Conservation (phyloP, 169 alveolate genomes). For the Cyclospora cayetanensis region DNA sequence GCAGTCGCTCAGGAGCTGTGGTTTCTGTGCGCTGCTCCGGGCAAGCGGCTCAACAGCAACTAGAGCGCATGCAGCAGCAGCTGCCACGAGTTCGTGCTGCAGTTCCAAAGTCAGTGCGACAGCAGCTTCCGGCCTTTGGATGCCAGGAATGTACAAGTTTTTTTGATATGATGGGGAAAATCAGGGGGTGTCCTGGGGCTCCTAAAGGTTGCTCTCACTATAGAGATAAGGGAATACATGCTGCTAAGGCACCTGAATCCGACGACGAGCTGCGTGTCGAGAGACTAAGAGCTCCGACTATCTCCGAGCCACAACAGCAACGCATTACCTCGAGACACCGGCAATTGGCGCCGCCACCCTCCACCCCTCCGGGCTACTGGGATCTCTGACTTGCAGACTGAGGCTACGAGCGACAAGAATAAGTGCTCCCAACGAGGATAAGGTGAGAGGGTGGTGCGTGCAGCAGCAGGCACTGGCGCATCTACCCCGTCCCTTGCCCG, state of each 20-base stretch:
- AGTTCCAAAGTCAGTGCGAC: not conserved
- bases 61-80: not conserved
- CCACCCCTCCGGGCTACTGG: constrained; percentile 11
- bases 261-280: not conserved
- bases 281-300: not conserved
- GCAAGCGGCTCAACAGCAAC: constrained; percentile 16
- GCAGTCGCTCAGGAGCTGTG: not conserved
- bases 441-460: too few species aligned
- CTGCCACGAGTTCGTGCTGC: constrained; percentile 19
- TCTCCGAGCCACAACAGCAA: not conserved
- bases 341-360: not conserved
- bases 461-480: too few species aligned
- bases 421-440: too few species aligned
- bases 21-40: constrained; percentile 12
- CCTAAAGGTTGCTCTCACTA: too few species aligned
- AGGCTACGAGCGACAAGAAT: too few species aligned
- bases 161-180: not conserved
- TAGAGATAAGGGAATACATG: not conserved
- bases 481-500: too few species aligned
- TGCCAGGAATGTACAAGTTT: not conserved
- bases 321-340: not conserved
- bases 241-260: not conserved
- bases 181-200: not conserved
- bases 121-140: constrained; percentile 3
- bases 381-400: too few species aligned